Percentiles rank a stretch among this genome's conserved stretches.
These are phyloP conservation scores for Apiospora koreana DNA, from an alignment of 2,329 filamentous ascomycete species.

Conservation along the genomic window DNA sequence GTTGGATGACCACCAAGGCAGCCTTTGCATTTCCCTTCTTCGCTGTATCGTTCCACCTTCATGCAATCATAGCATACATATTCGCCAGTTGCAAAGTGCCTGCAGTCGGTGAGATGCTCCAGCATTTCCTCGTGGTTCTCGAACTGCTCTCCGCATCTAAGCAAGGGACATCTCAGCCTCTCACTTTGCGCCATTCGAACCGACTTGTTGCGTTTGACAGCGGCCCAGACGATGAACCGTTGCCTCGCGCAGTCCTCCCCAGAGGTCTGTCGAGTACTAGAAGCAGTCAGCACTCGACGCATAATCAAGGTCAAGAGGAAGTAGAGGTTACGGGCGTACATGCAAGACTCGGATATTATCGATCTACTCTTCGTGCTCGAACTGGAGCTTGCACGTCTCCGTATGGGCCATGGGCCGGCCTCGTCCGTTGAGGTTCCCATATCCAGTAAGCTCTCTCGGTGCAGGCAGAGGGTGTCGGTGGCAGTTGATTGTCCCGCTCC, in stretches of 20 bases:
- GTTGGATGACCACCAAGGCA: constrained; percentile 48
- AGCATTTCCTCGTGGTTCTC: constrained; percentile 56
- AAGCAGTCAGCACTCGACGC: background rate
- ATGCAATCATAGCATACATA: constrained; percentile 59
- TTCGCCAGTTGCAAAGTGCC: constrained; percentile 49
- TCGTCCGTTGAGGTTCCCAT: constrained; percentile 19
- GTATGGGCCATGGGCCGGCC: constrained; percentile 19
- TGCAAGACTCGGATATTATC: constrained; percentile 28
- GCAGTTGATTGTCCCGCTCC: constrained; percentile 13
- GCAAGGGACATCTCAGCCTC: constrained; percentile 52
- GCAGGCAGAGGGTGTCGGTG: constrained; percentile 18
- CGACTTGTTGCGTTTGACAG: constrained; percentile 54
- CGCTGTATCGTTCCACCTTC: constrained; percentile 50
- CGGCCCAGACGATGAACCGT: constrained; percentile 58
- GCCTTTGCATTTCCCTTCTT: constrained; percentile 51
- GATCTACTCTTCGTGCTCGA: constrained; percentile 24
- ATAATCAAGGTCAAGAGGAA: background rate
- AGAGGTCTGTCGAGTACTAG: constrained; percentile 45
- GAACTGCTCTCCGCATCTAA: constrained; percentile 52
- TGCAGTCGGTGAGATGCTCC: constrained; percentile 51
- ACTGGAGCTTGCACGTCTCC: constrained; percentile 28
- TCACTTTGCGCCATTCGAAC: constrained; percentile 48
- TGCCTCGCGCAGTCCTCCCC: constrained; percentile 53
- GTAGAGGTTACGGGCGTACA: constrained; percentile 26
- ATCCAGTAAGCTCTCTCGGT: constrained; percentile 26